Base-by-base conservation (phyloP, 192 early-diverging fungal genomes). In the Rhizoclosmatium globosum region DNA sequence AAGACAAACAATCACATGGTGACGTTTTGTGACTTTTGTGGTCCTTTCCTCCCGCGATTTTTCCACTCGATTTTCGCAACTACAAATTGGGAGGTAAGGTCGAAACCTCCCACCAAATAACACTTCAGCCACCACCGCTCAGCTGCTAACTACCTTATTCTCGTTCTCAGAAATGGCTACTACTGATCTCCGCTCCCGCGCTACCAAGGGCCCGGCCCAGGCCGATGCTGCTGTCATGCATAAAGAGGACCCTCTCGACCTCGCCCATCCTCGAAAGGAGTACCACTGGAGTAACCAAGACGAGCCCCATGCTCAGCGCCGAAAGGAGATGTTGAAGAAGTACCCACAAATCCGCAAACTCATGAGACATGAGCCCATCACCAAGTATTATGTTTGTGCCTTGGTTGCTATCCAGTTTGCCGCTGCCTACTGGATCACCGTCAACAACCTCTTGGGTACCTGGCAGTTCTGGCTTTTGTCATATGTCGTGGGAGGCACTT, bases 301-400 rank as follows among this genome's bases (percentile, higher is more conserved):
- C 84, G 97, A 98, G 85, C 97, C 97, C 44, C 97, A 98, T 83
- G 87, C 92, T 84, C 95, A 94, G 84, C 92, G 97, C 76, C 94
- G 95, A 86, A 83, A 92, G 50, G 92, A 92, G 76, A 98, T 98
- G 79, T 87, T 98, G 48, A 86, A 90, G 64, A 89, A 92, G 76
- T 90, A 98, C 78, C 97, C 97, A 17, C 94, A 97, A 76, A 94
- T 98, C 58, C 89, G 92, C 74, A 84, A 92, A 60, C 89, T 98
- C 46, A 96, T 95, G 61, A 94, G 96, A 62, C 89, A 91, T 59
- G 94, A 95, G 77, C 89, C 92, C 50, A 85, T 86, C 70, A 97
- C 97, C 1, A 87, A 93, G 74, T 92, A 92, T 76, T 87, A 95
- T 56, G 89, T 93, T 13, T 75, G 92, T 42, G 62, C 84, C 23